Evolutionary conservation across 2,329 filamentous ascomycete species (phyloP), one percentile per base, ranked within the genome.

Genomic region (Coniochaeta pulveracea): DNA sequence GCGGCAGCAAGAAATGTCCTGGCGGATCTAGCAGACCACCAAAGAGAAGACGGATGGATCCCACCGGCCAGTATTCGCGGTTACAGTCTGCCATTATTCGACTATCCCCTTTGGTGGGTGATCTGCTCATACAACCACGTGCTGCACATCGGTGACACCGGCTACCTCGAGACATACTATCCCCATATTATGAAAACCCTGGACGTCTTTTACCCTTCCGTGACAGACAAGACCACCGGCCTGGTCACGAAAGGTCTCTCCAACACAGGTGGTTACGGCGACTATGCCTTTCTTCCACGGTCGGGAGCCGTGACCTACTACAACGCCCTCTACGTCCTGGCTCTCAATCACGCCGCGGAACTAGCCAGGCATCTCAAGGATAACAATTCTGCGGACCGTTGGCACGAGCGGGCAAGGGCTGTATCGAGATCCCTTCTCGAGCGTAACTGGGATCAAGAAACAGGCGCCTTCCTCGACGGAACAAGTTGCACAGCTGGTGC

Each of bases 71-170:
- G 62, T 47, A 71, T 70, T 57, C 61, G 46, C 47, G 58, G 42
- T 17, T 71, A 71, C 40, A 58, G 54, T 1, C 56, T 71, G 1
- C 48, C 52, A 0, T 50, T 71, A 0, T 66, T 69, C 25, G 66
- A 71, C 37, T 71, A 70, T 35, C 64, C 66, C 2, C 48, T 71
- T 0, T 69, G 62, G 59, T 71, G 66, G 66, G 58, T 70, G 3
- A 53, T 60, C 6, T 64, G 57, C 37, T 61, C 55, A 35, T 60
- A 57, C 37, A 64, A 71, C 41, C 50, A 62, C 14, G 58, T 67
- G 28, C 51, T 69, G 47, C 67, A 71, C 45, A 67, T 61, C 0
- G 64, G 61, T 9, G 60, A 69, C 42, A 40, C 47, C 1, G 49
- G 44, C 3, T 70, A 61, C 37, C 46, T 63, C 4, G 28, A 49